Conservation (phyloP, 2,329 filamentous ascomycete species). For the Stemphylium vesicarium region DNA sequence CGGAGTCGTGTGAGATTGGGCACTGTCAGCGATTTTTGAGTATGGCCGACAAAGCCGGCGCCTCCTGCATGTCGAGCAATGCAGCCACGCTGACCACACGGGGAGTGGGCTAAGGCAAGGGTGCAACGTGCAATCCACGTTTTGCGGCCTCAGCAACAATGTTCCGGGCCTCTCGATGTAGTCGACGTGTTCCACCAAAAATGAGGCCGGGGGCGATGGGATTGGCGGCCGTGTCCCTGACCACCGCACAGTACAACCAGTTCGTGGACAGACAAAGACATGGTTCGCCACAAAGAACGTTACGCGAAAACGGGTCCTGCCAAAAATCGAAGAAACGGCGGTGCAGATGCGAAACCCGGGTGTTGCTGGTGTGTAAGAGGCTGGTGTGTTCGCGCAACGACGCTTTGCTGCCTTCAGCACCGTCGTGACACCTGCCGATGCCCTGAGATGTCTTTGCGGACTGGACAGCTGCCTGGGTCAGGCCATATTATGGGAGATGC, state of each 20-base stretch:
- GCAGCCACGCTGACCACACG: slow-evolving; percentile 22
- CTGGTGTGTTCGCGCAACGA: slow-evolving; percentile 16
- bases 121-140: slow-evolving; percentile 47
- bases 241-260: slow-evolving; percentile 19
- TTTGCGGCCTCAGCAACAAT: slow-evolving; percentile 37
- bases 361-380: slow-evolving; percentile 20
- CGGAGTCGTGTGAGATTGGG: slow-evolving; percentile 5
- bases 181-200: slow-evolving; percentile 27
- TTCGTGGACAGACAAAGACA: slow-evolving; percentile 16
- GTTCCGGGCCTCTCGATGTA: slow-evolving; percentile 35
- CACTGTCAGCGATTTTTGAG: slow-evolving; percentile 5
- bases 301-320: slow-evolving; percentile 39
- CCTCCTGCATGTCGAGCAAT: slow-evolving; percentile 10
- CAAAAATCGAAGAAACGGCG: slow-evolving; percentile 38
- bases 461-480: slow-evolving; percentile 3
- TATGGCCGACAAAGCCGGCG: not conserved
- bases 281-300: slow-evolving; percentile 27
- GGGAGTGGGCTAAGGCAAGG: slow-evolving; percentile 31
- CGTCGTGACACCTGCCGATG: slow-evolving; percentile 20
- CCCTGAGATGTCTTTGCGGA: slow-evolving; percentile 24
- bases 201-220: slow-evolving; percentile 21
- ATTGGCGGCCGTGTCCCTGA: slow-evolving; percentile 27
- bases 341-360: slow-evolving; percentile 33
- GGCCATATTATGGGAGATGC: slow-evolving; percentile 11
- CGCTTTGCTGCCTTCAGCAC: slow-evolving; percentile 18